Evolutionary conservation across 768 basidiomycete genomes (phyloP), one percentile per base, ranked within the genome.

Genomic region (Sporobolomyces phaffii): DNA sequence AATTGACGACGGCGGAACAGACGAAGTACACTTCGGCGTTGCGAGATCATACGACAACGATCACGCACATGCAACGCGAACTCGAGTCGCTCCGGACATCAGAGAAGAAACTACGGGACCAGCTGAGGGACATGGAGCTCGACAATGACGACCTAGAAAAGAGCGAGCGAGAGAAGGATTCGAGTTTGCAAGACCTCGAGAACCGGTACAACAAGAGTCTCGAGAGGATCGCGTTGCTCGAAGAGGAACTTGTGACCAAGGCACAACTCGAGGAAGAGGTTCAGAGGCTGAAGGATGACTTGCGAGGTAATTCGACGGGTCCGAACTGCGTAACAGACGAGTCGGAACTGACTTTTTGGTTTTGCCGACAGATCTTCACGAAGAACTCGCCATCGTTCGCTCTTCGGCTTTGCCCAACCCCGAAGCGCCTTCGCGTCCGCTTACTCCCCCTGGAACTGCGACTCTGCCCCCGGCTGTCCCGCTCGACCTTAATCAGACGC

Each of bases 101-200:
- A 65, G 82, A 86, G 69, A 87, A 87, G 75, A 81, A 81, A 54
- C 78, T 84, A 67, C 88, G 88, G 78, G 80, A 87, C 26, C 86
- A 88, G 75, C 79, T 91, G 22, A 84, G 89, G 26, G 90, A 97
- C 77, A 81, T 96, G 34, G 94, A 98, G 79, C 88, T 98, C 85
- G 94, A 94, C 51, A 97, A 96, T 75, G 96, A 99, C 75, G 93
- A 98, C 79, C 81, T 99, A 64, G 96, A 98, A 77, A 83, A 92
- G 69, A 93, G 56, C 29, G 56, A 44, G 43, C 96, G 79, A 81
- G 84, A 72, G 31, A 58, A 44, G 36, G 41, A 41, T 24, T 58
- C 56, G 56, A 58, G 56, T 45, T 58, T 44, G 43, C 56, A 58
- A 18, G 56, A 58, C 24, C 31, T 58, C 43, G 56, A 58, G 31